Conservation (phyloP, 1,139 yeast species). For the Yamadazyma siamensis region DNA sequence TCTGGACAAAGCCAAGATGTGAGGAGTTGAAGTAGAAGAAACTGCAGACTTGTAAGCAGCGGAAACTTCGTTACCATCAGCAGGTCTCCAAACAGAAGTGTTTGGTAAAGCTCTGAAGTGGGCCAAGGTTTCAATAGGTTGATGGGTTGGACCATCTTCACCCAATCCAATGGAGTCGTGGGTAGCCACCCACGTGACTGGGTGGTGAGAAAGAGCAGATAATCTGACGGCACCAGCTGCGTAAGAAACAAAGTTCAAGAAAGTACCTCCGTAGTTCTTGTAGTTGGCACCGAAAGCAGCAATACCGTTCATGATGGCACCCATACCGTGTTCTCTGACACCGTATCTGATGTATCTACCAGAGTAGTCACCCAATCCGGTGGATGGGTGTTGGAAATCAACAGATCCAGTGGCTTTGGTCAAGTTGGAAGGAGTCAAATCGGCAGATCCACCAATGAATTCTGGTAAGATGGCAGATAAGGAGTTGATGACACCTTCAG, state of each 20-base stretch:
- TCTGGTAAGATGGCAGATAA: constrained; percentile 75
- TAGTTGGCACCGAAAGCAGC: constrained; percentile 92
- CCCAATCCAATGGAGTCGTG: constrained; percentile 99
- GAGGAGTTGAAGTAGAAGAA: constrained; percentile 72
- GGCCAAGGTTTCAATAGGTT: constrained; percentile 98
- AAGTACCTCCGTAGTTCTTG: constrained; percentile 96
- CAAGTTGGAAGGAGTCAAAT: constrained; percentile 95
- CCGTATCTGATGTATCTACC: constrained; percentile 98
- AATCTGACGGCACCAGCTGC: constrained; percentile 98
- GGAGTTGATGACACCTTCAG: constrained; percentile 74
- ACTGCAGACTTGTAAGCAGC: constrained; percentile 91
- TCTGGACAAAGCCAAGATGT: constrained; percentile 90
- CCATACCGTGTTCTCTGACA: constrained; percentile 99
- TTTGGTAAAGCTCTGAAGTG: constrained; percentile 98
- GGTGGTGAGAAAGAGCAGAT: constrained; percentile 90
- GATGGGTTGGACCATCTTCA: constrained; percentile 99
- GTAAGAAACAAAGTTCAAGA: constrained; percentile 96
- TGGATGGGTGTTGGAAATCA: constrained; percentile 90
- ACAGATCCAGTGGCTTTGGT: constrained; percentile 83
- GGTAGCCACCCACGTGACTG: constrained; percentile 96
- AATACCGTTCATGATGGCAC: constrained; percentile 98
- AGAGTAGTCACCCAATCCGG: constrained; percentile 78
- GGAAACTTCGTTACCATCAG: constrained; percentile 98
- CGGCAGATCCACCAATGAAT: constrained; percentile 97
- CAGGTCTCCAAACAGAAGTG: constrained; percentile 97